Base-by-base conservation (phyloP, 2,329 filamentous ascomycete species). In the Phoma sp. region DNA sequence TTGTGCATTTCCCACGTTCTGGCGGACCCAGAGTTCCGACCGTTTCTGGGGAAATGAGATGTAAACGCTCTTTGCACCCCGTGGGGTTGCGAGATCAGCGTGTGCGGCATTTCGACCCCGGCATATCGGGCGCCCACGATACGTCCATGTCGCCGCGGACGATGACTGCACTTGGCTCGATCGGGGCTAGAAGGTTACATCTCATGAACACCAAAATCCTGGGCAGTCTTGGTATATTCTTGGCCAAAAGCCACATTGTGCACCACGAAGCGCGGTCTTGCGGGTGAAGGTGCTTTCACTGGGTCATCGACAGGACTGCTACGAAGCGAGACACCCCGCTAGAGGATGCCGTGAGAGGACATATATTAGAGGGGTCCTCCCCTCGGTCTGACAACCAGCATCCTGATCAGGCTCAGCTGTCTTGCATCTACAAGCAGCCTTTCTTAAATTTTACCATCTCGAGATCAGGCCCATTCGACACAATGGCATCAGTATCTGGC, bases 221-320 rank as follows among this genome's bases (percentile, higher is more conserved):
- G 59, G 54, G 58, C 59, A 51, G 58, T 37, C 69, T 72, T 69
- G 69, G 69, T 69, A 58, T 42, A 33, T 52, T 40, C 69, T 72
- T 71, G 71, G 70, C 69, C 52, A 40, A 51, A 61, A 60, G 60
- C 63, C 57, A 59, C 40, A 58, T 56, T 58, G 49, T 48, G 47
- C 51, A 59, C 54, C 36, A 62, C 49, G 59, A 50, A 55, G 52
- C 49, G 42, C 27, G 48, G 55, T 62, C 52, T 64, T 57, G 62
- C 63, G 57, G 47, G 57, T 66, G 56, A 47, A 58, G 47, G 57
- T 66, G 56, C 49, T 57, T 61, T 54, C 52, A 57, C 52, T 55
- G 29, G 61, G 57, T 43, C 18, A 47, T 46, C 36, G 57, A 55
- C 53, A 52, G 52, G 51, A 60, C 60, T 54, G 55, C 43, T 53